Base-by-base conservation (phyloP, 129 eudicot species). In the Erigeron canadensis region DNA sequence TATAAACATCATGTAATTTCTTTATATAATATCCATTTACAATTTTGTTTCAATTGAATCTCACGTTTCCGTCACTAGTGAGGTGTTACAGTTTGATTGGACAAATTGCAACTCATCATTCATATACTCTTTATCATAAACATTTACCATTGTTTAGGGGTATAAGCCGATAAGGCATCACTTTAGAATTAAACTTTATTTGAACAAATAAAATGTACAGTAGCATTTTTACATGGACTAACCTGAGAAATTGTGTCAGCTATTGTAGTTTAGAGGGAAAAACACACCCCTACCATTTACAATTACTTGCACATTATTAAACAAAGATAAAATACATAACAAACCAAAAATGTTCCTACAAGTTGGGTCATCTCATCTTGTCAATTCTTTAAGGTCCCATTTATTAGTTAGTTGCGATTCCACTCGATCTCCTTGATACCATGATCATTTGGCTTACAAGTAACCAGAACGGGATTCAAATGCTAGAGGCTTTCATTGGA, bases 271-370 rank as follows among this genome's bases (percentile, higher is more conserved):
- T 56, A 19, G 13, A 40, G 23, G 28, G 62, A n/a, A 51, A 37
- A 34, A 40, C 16, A 44, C 34, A 56, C 65, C 37, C 37, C 55
- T 62, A 48, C 51, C 70, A 62, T 73, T 62, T 73, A 73, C 77
- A 73, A 16, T 46, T 62, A 42, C 42, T 62, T 61, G 58, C 23
- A 23, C 19, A 69, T n/a, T 50, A 21, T 50, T 28, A 45, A 73
- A 62, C 63, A 60, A 40, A 69, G 57, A 21, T 16, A 69, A 28
- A 61, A 69, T 48, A 40, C 56, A 22, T 19, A 38, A 39, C 41
- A 53, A 66, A 51, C 69, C 47, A 76, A 69, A 68, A 77, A 48
- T 48, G 57, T 48, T 42, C 63, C 74, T 76, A 58, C 10, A 55
- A 44, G 72, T 45, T 37, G 74, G 61, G 39, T 39, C 72, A 19